Evolutionary conservation across 352 stramenopile species (phyloP).

Genomic region (Phytophthora sp.): DNA sequence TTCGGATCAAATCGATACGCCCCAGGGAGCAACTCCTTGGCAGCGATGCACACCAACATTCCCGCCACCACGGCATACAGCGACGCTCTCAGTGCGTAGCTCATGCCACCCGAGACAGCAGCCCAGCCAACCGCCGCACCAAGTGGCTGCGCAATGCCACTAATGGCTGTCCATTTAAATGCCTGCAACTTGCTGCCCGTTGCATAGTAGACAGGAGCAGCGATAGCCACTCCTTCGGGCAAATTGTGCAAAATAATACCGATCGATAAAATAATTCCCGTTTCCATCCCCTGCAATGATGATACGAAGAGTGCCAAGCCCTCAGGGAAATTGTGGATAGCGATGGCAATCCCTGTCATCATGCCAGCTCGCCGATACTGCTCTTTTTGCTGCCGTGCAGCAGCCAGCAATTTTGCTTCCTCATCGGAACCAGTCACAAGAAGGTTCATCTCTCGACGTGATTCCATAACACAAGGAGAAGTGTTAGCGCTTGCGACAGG

Average conservation of each 20-base stretch:
- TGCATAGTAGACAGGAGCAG: conserved; percentile 96
- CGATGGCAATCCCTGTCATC: conserved; percentile 89
- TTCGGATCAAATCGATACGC: conserved; percentile 89
- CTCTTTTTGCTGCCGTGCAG: conserved; percentile 32
- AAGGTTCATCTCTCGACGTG: conserved; percentile 19
- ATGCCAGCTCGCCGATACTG: conserved; percentile 86
- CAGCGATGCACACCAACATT: conserved; percentile 93
- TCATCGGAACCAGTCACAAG: conserved; percentile 18
- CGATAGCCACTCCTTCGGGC: conserved; percentile 95
- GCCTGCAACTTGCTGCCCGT: conserved; percentile 92
- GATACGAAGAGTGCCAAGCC: conserved; percentile 96
- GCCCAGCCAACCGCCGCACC: conserved; percentile 82
- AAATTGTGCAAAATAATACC: conserved; percentile 98
- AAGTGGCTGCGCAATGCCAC: conserved; percentile 90
- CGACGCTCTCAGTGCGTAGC: conserved; percentile 74
- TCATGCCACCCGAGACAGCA: conserved; percentile 50
- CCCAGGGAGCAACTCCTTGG: conserved; percentile 92
- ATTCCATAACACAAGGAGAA: conserved; percentile 24
- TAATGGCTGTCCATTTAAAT: conserved; percentile 92
- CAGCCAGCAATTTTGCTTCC: conserved; percentile 12
- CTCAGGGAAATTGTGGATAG: conserved; percentile 92
- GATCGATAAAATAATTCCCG: conserved; percentile 92
- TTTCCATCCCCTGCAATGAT: conserved; percentile 85
- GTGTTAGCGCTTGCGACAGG: conserved; percentile 3
- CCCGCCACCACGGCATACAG: conserved; percentile 93